Conservation (phyloP, 2,329 filamentous ascomycete genomes). For the Colletotrichum orbiculare region DNA sequence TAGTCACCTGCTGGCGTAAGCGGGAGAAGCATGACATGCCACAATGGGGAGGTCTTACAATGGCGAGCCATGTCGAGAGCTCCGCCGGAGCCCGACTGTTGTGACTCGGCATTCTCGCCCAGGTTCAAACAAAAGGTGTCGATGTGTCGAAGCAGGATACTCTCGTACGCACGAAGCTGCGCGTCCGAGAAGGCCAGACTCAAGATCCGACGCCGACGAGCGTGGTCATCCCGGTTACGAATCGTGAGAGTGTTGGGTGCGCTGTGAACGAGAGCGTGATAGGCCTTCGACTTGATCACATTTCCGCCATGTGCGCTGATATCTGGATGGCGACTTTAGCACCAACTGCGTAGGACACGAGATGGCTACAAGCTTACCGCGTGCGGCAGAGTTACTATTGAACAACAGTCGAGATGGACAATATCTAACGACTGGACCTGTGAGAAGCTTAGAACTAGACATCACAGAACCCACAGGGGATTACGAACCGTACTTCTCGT, state of each 20-base stretch:
- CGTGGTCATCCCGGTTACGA: constrained; percentile 22
- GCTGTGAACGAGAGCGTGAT: constrained; percentile 28
- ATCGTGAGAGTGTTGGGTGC: constrained; percentile 33
- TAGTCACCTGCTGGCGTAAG: constrained; percentile 13
- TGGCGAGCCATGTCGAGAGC: constrained; percentile 22
- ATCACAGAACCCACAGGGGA: background rate
- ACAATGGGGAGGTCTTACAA: background rate
- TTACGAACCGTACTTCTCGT: constrained; percentile 46
- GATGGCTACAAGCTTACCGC: constrained; percentile 8
- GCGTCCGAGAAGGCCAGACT: constrained; percentile 42
- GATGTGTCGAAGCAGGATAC: constrained; percentile 39
- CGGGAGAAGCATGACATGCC: background rate
- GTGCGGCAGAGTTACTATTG: constrained; percentile 31
- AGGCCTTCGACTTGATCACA: constrained; percentile 38
- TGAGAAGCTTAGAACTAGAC: constrained; percentile 16
- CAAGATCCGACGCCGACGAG: constrained; percentile 35
- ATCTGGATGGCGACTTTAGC: constrained; percentile 14
- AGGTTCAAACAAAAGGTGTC: constrained; percentile 34
- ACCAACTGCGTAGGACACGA: background rate
- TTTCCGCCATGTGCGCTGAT: constrained; percentile 35
- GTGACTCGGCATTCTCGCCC: constrained; percentile 32
- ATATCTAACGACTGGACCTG: constrained; percentile 40
- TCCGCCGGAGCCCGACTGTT: constrained; percentile 14
- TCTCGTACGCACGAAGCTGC: constrained; percentile 38
- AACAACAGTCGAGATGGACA: constrained; percentile 42